Base-by-base conservation (phyloP, 257 asterid species). In the Scutellaria baicalensis region DNA sequence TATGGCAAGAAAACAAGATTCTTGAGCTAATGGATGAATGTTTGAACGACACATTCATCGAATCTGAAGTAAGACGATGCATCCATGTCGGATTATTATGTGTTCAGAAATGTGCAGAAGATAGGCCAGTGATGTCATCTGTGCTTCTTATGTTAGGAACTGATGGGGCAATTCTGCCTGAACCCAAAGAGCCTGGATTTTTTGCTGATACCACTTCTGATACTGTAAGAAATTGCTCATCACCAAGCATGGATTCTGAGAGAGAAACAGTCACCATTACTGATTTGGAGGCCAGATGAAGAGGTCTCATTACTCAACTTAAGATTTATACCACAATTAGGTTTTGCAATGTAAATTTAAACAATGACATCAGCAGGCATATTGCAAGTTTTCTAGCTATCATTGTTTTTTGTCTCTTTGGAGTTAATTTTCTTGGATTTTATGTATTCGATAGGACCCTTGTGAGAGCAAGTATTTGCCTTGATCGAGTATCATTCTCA, bases 181-280 rank as follows among this genome's bases (percentile, higher is more conserved):
- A 76, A 14, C 88, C 88, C 1, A 80, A 70, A 8, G 86, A 81
- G 49, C 88, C 88, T 9, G 84, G 84, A 8, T 83, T 75, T 43
- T 78, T 84, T 59, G 9, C 61, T 20, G 79, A 67, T 60, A 75
- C 63, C 40, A 72, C 66, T 74, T 14, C 8, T 4, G 39, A 9
- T 20, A 13, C 18, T 5, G 51, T 9, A 8, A 16, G 21, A 50
- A 51, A 21, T 17, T 8, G 45, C 47, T 49, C 69, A 9, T 69
- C 64, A 48, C 72, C 70, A 55, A 31, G 47, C 54, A 14, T 5
- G 8, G 36, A 8, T 6, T 59, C 67, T 6, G 45, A 40, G 2
- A 31, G 50, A 16, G 56, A 31, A 35, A 31, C 68, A 10, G 20
- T 81, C 70, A 71, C 72, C 42, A 61, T 78, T 5, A 78, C 75